These are phyloP conservation scores for Microcos paniculata DNA, from an alignment of 345 rosid genomes.

Conservation along the genomic window DNA sequence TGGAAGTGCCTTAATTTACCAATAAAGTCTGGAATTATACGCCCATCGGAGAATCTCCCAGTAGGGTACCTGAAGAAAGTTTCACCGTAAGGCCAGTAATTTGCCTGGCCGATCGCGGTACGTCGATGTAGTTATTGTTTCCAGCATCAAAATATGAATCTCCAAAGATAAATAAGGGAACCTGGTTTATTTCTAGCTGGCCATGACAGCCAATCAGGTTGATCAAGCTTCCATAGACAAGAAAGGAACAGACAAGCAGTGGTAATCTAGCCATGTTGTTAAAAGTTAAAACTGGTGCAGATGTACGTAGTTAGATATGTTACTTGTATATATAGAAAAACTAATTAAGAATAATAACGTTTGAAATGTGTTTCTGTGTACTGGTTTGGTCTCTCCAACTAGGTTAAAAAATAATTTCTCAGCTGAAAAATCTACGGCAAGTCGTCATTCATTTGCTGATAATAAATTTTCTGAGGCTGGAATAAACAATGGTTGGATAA, in stretches of 20 bases:
- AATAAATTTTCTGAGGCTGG: too few relatives aligned
- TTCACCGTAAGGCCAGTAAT: not conserved
- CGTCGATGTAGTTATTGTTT: constrained; percentile 2
- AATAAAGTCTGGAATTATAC: constrained; percentile 25
- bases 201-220: not conserved
- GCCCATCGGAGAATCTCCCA: not conserved
- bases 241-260: not conserved
- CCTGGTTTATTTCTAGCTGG: not conserved
- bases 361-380: too few relatives aligned
- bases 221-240: not conserved
- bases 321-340: too few relatives aligned
- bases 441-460: too few relatives aligned
- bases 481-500: too few relatives aligned
- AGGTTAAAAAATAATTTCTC: too few relatives aligned
- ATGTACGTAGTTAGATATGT: too few relatives aligned
- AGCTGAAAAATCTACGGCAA: too few relatives aligned
- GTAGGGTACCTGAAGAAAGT: not conserved
- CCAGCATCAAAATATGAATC: not conserved
- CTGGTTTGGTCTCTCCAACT: too few relatives aligned
- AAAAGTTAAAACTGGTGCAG: too few relatives aligned
- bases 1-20: constrained; percentile 9
- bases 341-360: too few relatives aligned
- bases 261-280: too few relatives aligned
- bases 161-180: not conserved
- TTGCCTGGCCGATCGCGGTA: not conserved